Evolutionary conservation across 2,329 filamentous ascomycete genomes (phyloP).

Genomic region (Colletotrichum shisoi): DNA sequence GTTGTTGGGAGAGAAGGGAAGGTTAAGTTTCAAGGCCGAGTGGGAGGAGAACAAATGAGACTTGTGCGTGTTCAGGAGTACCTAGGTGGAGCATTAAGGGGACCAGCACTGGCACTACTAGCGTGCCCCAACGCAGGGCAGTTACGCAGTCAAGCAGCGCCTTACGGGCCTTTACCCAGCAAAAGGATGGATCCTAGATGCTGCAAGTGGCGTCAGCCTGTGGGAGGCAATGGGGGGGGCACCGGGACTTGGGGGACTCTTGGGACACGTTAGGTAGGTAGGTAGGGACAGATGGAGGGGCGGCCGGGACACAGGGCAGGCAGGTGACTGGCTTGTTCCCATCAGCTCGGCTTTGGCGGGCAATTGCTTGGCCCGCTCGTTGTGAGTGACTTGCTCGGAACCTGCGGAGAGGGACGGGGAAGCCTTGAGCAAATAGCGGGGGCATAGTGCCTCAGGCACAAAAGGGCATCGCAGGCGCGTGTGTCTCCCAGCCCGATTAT

Average conservation of each 20-base stretch:
- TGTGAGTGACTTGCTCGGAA: conserved; percentile 28
- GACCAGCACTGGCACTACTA: conserved; percentile 12
- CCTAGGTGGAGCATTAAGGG: conserved; percentile 30
- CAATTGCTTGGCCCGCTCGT: background rate
- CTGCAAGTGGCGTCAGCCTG: conserved; percentile 30
- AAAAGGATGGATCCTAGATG: conserved; percentile 29
- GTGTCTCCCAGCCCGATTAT: conserved; percentile 21
- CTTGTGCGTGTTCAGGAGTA: background rate
- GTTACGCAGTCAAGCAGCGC: conserved; percentile 16
- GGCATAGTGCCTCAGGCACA: conserved; percentile 5
- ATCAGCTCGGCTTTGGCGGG: conserved; percentile 3
- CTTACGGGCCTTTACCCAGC: conserved; percentile 12
- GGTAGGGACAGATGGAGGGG: too few species aligned
- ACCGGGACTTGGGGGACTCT: background rate
- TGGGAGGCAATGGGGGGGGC: background rate
- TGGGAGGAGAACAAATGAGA: conserved; percentile 33
- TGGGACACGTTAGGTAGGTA: conserved; percentile 12
- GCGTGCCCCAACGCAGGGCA: conserved; percentile 21
- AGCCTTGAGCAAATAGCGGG: background rate
- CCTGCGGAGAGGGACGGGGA: conserved; percentile 28
- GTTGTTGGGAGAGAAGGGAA: conserved; percentile 4
- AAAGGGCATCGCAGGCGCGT: background rate
- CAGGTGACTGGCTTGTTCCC: conserved; percentile 24
- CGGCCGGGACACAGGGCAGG: conserved; percentile 9
- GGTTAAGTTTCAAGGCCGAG: conserved; percentile 6